A percentile compares a stretch with the other conserved stretches of the same genome.
phyloP scores from a whole-genome alignment of 495 filamentous ascomycete genomes.

The Trichodelitschia bisporula region DNA sequence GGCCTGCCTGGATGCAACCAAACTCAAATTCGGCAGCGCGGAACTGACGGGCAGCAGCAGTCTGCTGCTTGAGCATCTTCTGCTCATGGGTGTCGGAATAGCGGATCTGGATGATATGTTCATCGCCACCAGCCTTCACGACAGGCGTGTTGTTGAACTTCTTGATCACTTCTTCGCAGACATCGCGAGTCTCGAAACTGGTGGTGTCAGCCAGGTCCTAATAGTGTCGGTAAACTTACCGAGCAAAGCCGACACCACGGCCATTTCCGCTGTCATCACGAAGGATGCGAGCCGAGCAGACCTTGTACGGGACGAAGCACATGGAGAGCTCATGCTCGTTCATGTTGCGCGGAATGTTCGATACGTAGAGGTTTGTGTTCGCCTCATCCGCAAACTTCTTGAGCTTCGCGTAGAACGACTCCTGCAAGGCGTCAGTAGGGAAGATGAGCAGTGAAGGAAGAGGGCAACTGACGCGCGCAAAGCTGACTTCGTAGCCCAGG shows the following conservation, averaged over 20 bases:
- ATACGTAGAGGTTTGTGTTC: constrained; percentile 93
- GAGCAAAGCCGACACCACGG: constrained; percentile 90
- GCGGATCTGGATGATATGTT: constrained; percentile 72
- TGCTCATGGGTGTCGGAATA: constrained; percentile 92
- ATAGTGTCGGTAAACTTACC: no score
- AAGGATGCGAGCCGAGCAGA: constrained; percentile 79
- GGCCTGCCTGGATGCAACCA: constrained; percentile 22
- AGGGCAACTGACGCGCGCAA: constrained; percentile 44
- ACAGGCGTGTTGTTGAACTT: constrained; percentile 50
- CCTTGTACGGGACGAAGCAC: constrained; percentile 64
- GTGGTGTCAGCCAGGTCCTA: no score
- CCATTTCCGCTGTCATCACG: constrained; percentile 73
- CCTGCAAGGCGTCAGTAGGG: constrained; percentile 22
- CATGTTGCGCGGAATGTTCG: constrained; percentile 75
- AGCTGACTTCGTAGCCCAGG: constrained; percentile 87
- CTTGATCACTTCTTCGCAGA: constrained; percentile 64
- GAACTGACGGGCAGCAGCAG: constrained; percentile 75
- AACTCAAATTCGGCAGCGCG: constrained; percentile 86
- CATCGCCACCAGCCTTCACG: constrained; percentile 35
- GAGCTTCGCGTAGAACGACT: constrained; percentile 87
- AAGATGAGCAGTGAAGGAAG: background rate
- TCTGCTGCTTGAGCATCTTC: constrained; percentile 85
- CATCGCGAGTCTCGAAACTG: constrained; percentile 68
- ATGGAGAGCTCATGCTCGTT: constrained; percentile 56
- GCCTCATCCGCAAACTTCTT: constrained; percentile 66